phyloP scores from a whole-genome alignment of 768 basidiomycete species.

The Tricholoma furcatifolium region DNA sequence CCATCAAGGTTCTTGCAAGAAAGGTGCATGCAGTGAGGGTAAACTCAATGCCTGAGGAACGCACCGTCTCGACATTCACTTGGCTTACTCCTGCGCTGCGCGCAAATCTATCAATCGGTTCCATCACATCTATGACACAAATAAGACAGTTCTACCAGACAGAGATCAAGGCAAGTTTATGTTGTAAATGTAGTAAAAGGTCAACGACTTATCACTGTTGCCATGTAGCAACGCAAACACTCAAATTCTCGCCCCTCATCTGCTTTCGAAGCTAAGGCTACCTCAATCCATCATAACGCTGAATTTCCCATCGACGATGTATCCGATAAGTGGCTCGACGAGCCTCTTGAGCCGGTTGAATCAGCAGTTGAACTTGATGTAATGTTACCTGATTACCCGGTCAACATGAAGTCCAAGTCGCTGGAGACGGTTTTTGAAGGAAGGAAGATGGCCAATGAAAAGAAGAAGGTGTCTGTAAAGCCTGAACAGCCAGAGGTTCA shows the following conservation, averaged over 20 bases:
- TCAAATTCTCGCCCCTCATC: not conserved
- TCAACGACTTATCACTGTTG: not conserved
- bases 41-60: slow-evolving; percentile 34
- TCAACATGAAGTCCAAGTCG: slow-evolving; percentile 5
- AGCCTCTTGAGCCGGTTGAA: not conserved
- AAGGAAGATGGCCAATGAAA: not conserved
- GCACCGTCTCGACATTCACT: slow-evolving; percentile 32
- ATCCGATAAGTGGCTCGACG: slow-evolving; percentile 3
- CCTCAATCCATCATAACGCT: not conserved
- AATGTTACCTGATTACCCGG: not conserved
- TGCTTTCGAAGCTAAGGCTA: not conserved
- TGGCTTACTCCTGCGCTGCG: slow-evolving; percentile 28
- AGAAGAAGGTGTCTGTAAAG: too few relatives aligned
- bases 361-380: not conserved
- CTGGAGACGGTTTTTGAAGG: not conserved
- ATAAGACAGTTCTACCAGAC: slow-evolving; percentile 20
- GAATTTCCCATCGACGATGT: not conserved
- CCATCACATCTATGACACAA: slow-evolving; percentile 16
- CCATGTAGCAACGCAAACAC: not conserved
- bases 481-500: not conserved
- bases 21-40: slow-evolving; percentile 26
- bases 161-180: slow-evolving; percentile 11
- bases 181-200: not conserved
- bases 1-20: slow-evolving; percentile 17
- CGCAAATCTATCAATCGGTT: slow-evolving; percentile 1